Percentiles rank a stretch among this genome's conserved stretches.
These are phyloP conservation scores for Graphiopsis chlorocephala DNA, from an alignment of 2,329 filamentous ascomycete species.

Conservation along the genomic window DNA sequence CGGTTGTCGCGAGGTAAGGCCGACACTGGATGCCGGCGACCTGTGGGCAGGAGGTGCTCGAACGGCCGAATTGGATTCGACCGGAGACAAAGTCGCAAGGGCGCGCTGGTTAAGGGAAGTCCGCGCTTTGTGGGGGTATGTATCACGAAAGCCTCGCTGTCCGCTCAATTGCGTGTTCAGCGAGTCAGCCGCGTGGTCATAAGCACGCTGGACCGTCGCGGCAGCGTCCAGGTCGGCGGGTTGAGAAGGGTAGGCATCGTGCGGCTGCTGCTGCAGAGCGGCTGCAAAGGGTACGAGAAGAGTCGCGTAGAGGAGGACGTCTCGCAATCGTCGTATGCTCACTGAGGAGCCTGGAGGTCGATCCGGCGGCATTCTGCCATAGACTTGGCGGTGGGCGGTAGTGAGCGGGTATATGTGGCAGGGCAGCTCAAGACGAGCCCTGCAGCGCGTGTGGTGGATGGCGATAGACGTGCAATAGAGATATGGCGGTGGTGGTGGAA, in stretches of 20 bases:
- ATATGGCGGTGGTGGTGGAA: neutral
- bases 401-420: neutral
- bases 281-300: conserved; percentile 32
- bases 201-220: conserved; percentile 20
- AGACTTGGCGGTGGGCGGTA: conserved; percentile 9
- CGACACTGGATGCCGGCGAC: conserved; percentile 57
- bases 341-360: conserved; percentile 29
- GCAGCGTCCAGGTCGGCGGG: conserved; percentile 22
- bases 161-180: conserved; percentile 28
- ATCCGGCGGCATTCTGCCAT: conserved; percentile 34
- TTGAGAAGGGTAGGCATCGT: conserved; percentile 19
- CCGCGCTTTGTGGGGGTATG: conserved; percentile 29
- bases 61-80: conserved; percentile 69
- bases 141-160: conserved; percentile 29
- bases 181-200: conserved; percentile 24
- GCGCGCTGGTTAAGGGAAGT: conserved; percentile 72
- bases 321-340: conserved; percentile 26
- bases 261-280: conserved; percentile 40
- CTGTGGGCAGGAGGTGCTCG: conserved; percentile 76
- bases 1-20: conserved; percentile 73
- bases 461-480: neutral
- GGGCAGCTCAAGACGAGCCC: conserved; percentile 6
- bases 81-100: conserved; percentile 97
- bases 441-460: conserved; percentile 6
- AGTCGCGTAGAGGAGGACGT: conserved; percentile 29